phyloP scores from a whole-genome alignment of 106 monocot genomes.

The Triglochin maritima region DNA sequence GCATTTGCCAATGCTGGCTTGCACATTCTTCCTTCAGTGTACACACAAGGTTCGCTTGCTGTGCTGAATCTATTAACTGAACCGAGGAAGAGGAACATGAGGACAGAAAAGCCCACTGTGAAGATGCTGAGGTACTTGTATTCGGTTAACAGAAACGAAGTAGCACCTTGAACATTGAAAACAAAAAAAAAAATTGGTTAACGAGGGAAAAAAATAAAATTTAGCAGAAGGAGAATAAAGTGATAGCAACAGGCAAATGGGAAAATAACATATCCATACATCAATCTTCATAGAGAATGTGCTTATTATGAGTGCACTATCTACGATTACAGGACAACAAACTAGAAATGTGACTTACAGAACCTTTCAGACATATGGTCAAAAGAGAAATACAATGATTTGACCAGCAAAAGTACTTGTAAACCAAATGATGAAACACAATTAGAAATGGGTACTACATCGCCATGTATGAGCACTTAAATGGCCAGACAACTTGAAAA shows the following conservation, averaged over 20 bases:
- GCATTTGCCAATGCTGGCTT: constrained; percentile 22
- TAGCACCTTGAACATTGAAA: constrained; percentile 6
- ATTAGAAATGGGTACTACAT: background rate
- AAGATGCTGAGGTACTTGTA: constrained; percentile 25
- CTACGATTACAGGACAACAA: no score
- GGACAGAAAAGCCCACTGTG: constrained; percentile 9
- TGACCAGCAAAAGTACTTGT: background rate
- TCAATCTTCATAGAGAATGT: background rate
- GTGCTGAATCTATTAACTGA: constrained; percentile 24
- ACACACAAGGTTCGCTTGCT: constrained; percentile 7
- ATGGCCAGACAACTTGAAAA: no score
- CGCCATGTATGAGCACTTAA: no score
- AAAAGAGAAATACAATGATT: background rate
- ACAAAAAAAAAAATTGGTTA: background rate
- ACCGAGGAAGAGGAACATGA: constrained; percentile 26
- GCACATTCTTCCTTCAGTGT: constrained; percentile 6
- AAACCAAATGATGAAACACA: background rate
- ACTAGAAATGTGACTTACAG: background rate
- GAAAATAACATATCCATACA: background rate
- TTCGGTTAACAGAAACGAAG: constrained; percentile 20
- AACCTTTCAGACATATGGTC: background rate
- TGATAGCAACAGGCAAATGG: background rate
- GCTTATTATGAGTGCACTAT: background rate
- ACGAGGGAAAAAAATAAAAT: background rate
- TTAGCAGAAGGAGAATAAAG: background rate